Base-by-base conservation (phyloP, 306 rosid genomes). In the Pyrus pyrifolia region DNA sequence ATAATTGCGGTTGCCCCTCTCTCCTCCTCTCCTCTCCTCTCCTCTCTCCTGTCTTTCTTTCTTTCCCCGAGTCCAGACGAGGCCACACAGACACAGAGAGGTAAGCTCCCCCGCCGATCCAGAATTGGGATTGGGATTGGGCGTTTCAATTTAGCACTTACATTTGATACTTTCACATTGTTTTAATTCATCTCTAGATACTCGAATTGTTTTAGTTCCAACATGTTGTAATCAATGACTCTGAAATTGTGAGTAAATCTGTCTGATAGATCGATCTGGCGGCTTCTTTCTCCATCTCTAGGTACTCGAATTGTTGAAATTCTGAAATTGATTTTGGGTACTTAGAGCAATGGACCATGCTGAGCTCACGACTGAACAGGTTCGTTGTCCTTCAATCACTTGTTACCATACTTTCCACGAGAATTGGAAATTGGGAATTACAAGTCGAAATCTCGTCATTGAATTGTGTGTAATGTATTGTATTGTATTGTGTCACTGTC, bases 311-410 rank as follows among this genome's bases (percentile, higher is more conserved):
- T n/a, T 40, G 65, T 77, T 61, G 75, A 68, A 69, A 17, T 23
- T 70, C 81, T 71, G 31, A 29, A 35, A 71, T 30, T 30, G 71
- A 81, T 75, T 75, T 66, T 80, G 64, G 8, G 51, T 75, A 27
- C 15, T 53, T 55, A 68, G 57, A 70, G 73, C 81, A 71, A 90
- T 14, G 88, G 95, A 95, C 79, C 96, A 87, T 22, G 93, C 91
- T 64, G 97, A 89, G 84, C 88, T 92, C 77, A 83, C 87, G 90
- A 79, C 91, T 38, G 97, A 95, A 69, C 93, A 92, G 97, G 98
- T 91, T 80, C 21, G 81, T 63, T 81, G 80, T 86, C 21, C 55
- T 15, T 15, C 55, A 18, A 51, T 51, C 55, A 51, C 55, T 51
- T 51, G 55, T 15, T 51, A 8, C 55, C 21, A 1, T 51, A 15